Base-by-base conservation (phyloP, 345 rosid genomes). In the Citrus hindsii region DNA sequence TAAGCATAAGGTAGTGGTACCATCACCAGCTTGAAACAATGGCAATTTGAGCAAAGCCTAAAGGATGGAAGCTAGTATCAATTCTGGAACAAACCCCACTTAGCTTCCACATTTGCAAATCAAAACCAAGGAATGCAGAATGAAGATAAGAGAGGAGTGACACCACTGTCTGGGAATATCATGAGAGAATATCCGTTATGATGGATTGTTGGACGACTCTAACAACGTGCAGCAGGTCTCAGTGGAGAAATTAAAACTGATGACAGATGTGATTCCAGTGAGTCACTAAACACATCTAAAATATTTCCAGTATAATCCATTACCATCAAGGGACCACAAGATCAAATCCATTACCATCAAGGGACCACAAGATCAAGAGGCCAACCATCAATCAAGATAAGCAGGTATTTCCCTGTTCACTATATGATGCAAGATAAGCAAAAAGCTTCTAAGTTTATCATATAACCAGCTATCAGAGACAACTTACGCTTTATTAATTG, bases 131-230 rank as follows among this genome's bases (percentile, higher is more conserved):
- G 55, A 73, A 8, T 35, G 18, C 19, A 74, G 28, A 69, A 74
- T 42, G n/a, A 40, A 25, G 18, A 42, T 60, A 63, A 16, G 18
- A 51, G 18, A 14, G 16, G n/a, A 8, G 40, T 0, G n/a, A 10
- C 28, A 24, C 58, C 71, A 14, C 9, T 13, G 48, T 3, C 53
- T 32, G 9, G 27, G 73, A 76, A 76, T 71, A 55, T 76, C 65
- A 30, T 18, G 61, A 69, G 83, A 25, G 79, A 71, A 76, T 82
- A 75, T 63, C 79, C 76, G 18, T 80, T 19, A 14, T 35, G 71
- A 72, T 19, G 51, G 28, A 27, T 9, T 38, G 61, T 61, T 46
- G 71, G 3, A 63, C 0, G 5, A 27, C 10, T 63, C 30, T 35
- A 46, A 48, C 69, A 63, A 30, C 46, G 70, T 30, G 61, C 70